Evolutionary conservation across 163 green algal species (phyloP).

Genomic region (Prototheca cutis): DNA sequence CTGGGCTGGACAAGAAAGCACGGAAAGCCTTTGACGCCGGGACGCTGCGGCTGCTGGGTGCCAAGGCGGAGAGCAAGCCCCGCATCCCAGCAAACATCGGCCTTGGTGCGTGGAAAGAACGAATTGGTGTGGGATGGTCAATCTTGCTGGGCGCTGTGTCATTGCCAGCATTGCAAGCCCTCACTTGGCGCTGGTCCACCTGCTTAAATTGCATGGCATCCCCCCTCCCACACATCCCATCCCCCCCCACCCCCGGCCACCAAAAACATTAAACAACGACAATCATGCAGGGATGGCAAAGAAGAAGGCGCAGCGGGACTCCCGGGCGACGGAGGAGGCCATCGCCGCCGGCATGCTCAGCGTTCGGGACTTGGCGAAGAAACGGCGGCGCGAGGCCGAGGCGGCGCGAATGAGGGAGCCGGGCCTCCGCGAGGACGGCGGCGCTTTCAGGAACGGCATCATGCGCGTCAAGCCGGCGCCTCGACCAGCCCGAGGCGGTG

Average conservation of each 20-base stretch:
- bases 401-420: conserved; percentile 26
- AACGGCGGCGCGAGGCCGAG: conserved; percentile 26
- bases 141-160: too few species aligned
- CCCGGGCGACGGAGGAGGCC: conserved; percentile 46
- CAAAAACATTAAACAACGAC: too few species aligned
- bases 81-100: conserved; percentile 41
- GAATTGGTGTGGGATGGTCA: too few species aligned
- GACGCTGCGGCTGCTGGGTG: conserved; percentile 34
- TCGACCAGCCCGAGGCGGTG: not conserved
- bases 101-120: conserved; percentile 10
- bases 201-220: too few species aligned
- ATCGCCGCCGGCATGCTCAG: conserved; percentile 57
- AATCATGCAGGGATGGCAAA: conserved; percentile 46
- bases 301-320: conserved; percentile 34
- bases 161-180: too few species aligned
- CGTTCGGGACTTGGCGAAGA: conserved; percentile 47
- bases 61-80: conserved; percentile 31
- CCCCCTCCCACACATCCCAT: too few species aligned
- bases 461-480: conserved; percentile 27
- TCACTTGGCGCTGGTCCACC: too few species aligned
- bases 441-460: conserved; percentile 46
- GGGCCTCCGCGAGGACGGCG: conserved; percentile 51
- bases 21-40: conserved; percentile 43
- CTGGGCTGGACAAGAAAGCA: conserved; percentile 49
- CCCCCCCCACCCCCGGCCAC: too few species aligned